Conservation (phyloP, 768 basidiomycete species). For the Termitomyces sp. region DNA sequence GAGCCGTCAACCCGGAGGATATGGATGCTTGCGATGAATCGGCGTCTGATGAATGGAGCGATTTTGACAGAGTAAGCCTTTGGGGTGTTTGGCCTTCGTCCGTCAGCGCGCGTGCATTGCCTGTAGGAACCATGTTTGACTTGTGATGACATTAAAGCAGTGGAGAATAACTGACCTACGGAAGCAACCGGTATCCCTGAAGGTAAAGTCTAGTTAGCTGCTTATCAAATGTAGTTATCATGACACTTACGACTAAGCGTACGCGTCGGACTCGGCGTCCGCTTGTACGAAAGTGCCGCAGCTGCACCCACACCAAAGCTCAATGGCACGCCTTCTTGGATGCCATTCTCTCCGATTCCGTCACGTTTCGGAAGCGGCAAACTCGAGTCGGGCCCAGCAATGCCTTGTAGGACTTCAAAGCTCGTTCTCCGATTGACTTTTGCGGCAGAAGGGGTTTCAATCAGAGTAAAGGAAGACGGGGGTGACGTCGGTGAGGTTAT, state of each 20-base stretch:
- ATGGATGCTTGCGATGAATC: slow-evolving; percentile 25
- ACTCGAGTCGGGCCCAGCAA: slow-evolving; percentile 73
- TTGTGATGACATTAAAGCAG: slow-evolving; percentile 13
- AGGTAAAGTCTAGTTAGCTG: slow-evolving; percentile 14
- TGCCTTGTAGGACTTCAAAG: slow-evolving; percentile 61
- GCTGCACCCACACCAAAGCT: slow-evolving; percentile 38
- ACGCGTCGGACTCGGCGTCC: slow-evolving; percentile 66
- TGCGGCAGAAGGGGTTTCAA: slow-evolving; percentile 28
- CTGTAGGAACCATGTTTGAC: slow-evolving; percentile 34
- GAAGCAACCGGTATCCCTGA: slow-evolving; percentile 73
- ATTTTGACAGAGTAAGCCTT: slow-evolving; percentile 22
- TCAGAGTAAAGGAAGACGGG: slow-evolving; percentile 21
- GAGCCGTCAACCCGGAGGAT: slow-evolving; percentile 38
- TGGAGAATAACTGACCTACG: slow-evolving; percentile 51
- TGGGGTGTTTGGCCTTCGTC: slow-evolving; percentile 54
- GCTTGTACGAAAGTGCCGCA: slow-evolving; percentile 36
- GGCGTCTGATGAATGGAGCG: slow-evolving; percentile 29
- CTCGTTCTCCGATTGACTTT: slow-evolving; percentile 61
- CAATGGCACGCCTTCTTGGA: slow-evolving; percentile 71
- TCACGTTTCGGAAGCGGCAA: slow-evolving; percentile 66
- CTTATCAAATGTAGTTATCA: slow-evolving; percentile 9
- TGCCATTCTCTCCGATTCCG: slow-evolving; percentile 43
- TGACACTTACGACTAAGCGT: slow-evolving; percentile 69
- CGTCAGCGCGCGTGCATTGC: slow-evolving; percentile 79
- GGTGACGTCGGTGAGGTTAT: slow-evolving; percentile 27